Percentiles rank a stretch among this genome's conserved stretches.
phyloP scores from a whole-genome alignment of 768 basidiomycete species.

The Stropharia rugosoannulata region DNA sequence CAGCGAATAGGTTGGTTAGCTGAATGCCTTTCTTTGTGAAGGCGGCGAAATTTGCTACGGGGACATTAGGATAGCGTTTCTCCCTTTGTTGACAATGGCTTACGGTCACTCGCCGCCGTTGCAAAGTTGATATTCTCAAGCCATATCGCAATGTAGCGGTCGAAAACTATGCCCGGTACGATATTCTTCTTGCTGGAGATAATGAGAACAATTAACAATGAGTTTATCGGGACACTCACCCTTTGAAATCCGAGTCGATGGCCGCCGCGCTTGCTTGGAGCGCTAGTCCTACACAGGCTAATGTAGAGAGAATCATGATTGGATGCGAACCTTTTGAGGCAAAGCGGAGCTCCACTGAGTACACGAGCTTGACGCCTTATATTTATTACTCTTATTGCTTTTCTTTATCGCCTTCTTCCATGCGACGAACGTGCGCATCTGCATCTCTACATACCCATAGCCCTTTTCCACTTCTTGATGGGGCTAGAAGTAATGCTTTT shows the following conservation, averaged over 20 bases:
- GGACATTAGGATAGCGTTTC: not conserved
- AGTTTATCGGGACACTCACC: too few relatives aligned
- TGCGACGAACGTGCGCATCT: not conserved
- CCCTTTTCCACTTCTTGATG: too few relatives aligned
- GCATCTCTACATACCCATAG: too few relatives aligned
- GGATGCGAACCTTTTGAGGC: too few relatives aligned
- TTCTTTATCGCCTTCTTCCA: not conserved
- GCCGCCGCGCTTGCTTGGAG: not conserved
- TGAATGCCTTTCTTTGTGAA: slow-evolving; percentile 51
- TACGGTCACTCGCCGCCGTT: slow-evolving; percentile 23
- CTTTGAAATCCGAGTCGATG: not conserved
- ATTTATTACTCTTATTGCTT: not conserved
- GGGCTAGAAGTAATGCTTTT: too few relatives aligned
- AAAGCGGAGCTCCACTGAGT: too few relatives aligned
- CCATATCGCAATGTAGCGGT: slow-evolving; percentile 44
- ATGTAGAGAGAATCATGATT: not conserved
- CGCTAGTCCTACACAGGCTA: not conserved
- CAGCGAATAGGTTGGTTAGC: slow-evolving; percentile 42
- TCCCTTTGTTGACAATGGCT: slow-evolving; percentile 5
- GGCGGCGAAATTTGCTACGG: slow-evolving; percentile 26
- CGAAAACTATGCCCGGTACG: slow-evolving; percentile 26
- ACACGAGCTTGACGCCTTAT: not conserved
- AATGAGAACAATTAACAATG: not conserved
- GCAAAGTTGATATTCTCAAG: slow-evolving; percentile 62
- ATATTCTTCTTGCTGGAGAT: not conserved